A percentile compares a stretch with the other conserved stretches of the same genome.
phyloP scores from a whole-genome alignment of 768 basidiomycete species.

The Lactarius vividus region DNA sequence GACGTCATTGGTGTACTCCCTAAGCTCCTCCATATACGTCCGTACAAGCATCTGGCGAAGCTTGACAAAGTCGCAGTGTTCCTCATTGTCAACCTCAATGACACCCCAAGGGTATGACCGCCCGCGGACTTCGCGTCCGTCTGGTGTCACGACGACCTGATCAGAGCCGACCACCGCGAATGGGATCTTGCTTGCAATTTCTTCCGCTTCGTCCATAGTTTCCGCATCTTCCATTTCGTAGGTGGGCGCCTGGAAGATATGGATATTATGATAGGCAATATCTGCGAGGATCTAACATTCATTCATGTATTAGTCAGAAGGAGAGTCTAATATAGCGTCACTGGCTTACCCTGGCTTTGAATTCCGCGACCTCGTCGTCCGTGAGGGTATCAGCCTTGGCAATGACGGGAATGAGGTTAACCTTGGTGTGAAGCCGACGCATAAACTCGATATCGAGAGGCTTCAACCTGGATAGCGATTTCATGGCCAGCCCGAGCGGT shows the following conservation, averaged over 20 bases:
- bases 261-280: conserved; percentile 92
- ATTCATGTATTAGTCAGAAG: not conserved
- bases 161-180: conserved; percentile 98
- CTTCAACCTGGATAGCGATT: conserved; percentile 65
- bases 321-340: conserved; percentile 12
- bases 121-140: conserved; percentile 91
- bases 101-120: conserved; percentile 98
- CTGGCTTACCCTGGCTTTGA: conserved; percentile 81
- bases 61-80: conserved; percentile 99
- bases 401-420: conserved; percentile 98
- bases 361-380: conserved; percentile 88
- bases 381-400: conserved; percentile 98
- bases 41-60: conserved; percentile 98
- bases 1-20: conserved; percentile 94
- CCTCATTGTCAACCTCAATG: conserved; percentile 98
- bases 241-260: conserved; percentile 96
- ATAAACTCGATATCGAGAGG: conserved; percentile 99
- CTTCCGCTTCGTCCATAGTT: conserved; percentile 94
- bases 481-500: not conserved
- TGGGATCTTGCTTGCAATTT: conserved; percentile 97
- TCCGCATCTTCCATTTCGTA: conserved; percentile 99
- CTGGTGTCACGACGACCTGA: conserved; percentile 71
- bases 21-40: conserved; percentile 98
- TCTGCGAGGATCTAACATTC: conserved; percentile 76
- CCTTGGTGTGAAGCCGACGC: conserved; percentile 94